Base-by-base conservation (phyloP, 257 asterid species). In the Jasminum sambac region DNA sequence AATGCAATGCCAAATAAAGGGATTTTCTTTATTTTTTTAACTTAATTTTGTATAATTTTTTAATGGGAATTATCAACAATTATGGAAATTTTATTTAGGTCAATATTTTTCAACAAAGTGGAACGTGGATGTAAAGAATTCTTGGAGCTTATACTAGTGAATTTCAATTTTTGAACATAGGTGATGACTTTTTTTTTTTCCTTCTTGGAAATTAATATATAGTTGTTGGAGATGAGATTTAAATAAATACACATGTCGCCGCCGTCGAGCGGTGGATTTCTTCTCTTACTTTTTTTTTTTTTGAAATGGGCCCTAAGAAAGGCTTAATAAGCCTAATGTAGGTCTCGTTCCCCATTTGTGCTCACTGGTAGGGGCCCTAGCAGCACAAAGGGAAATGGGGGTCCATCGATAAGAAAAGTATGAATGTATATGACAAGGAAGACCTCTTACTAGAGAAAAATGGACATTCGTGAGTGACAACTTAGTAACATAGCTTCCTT, bases 1-100 rank as follows among this genome's bases (percentile, higher is more conserved):
- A 91, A 77, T 91, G 97, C 83, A 87, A 57, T 77, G 69, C 86
- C 58, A 76, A 55, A 38, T 70, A 84, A 68, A 26, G 67, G 39
- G 67, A 61, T 17, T 10, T 10, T 37, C 7, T 39, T 40, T 43
- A 5, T 50, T 68, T 69, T 23, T 78, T 58, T 75, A 68, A 37
- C 70, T 64, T 39, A 57, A 14, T 37, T 52, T 26, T 63, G 46
- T 38, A 63, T 9, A 19, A 38, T 8, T 9, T 37, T 14, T 63
- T 21, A 55, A 10, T 8, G 1, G 21, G 62, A 55, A 14, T 8
- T 0, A 55, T 19, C 34, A 55, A 55, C 23, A 55, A 21, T 55
- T 13, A 30, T 55, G 62, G 62, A 55, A 55, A 50, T 3, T 3
- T 0, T 9, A 14, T 11, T 21, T 19, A 55, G 62, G 7, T 55